These are phyloP conservation scores for Mucor irregularis DNA, from an alignment of 371 early-diverging fungal species.

Conservation along the genomic window DNA sequence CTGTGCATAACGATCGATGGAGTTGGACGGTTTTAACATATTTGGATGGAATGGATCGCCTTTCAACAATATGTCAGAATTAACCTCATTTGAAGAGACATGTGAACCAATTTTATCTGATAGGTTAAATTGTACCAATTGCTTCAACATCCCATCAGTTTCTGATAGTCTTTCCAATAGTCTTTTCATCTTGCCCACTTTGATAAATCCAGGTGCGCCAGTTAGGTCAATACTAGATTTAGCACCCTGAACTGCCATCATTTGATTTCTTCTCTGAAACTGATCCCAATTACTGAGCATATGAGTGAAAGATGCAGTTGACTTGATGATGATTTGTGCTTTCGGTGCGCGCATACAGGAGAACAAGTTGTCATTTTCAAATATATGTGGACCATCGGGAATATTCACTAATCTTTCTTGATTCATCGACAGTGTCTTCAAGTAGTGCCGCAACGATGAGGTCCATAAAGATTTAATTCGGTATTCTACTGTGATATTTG, in stretches of 20 bases:
- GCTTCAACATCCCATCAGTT: slow-evolving; percentile 66
- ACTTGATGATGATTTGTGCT: slow-evolving; percentile 37
- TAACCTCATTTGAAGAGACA: too few species aligned
- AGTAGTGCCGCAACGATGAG: slow-evolving; percentile 22
- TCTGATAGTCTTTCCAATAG: slow-evolving; percentile 67
- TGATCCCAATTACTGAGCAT: slow-evolving; percentile 45
- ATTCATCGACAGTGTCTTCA: slow-evolving; percentile 6
- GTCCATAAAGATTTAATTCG: slow-evolving; percentile 55
- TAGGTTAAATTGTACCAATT: slow-evolving; percentile 22
- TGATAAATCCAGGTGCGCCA: slow-evolving; percentile 58
- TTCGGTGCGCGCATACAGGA: slow-evolving; percentile 26
- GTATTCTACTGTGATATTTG: slow-evolving; percentile 86
- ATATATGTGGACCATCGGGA: slow-evolving; percentile 7
- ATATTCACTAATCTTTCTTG: slow-evolving; percentile 7
- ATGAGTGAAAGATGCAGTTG: slow-evolving; percentile 36
- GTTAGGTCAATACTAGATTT: slow-evolving; percentile 35
- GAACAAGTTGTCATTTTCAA: slow-evolving; percentile 22
- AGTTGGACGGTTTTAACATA: too few species aligned
- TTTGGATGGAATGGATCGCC: too few species aligned
- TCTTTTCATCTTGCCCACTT: slow-evolving; percentile 65
- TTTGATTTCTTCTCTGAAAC: slow-evolving; percentile 41
- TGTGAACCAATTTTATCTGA: background rate
- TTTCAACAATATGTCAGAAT: too few species aligned
- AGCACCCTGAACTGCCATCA: slow-evolving; percentile 39
- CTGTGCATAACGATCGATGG: background rate